These are phyloP conservation scores for Deinandra increscens DNA, from an alignment of 129 eudicot species.

Conservation along the genomic window DNA sequence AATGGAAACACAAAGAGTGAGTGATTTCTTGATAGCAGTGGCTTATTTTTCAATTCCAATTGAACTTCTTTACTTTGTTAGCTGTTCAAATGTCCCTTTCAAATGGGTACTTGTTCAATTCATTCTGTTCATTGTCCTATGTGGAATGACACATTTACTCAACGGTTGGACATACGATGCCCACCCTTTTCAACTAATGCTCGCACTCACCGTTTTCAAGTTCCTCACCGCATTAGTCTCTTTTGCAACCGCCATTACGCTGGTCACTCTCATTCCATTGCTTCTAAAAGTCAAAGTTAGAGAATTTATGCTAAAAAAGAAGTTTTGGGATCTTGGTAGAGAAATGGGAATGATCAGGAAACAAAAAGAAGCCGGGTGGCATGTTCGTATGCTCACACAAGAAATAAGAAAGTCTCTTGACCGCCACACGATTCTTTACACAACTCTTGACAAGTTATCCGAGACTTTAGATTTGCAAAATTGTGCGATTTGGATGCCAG, in stretches of 20 bases:
- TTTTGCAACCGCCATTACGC: conserved; percentile 78
- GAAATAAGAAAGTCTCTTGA: conserved; percentile 78
- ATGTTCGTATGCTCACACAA: conserved; percentile 85
- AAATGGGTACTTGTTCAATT: conserved; percentile 90
- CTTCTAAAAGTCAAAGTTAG: conserved; percentile 77
- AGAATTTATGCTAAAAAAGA: conserved; percentile 70
- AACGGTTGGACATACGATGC: conserved; percentile 84
- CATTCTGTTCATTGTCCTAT: conserved; percentile 76
- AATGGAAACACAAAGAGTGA: conserved; percentile 60
- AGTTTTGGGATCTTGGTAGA: conserved; percentile 74
- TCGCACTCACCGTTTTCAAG: conserved; percentile 75
- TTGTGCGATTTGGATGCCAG: conserved; percentile 86
- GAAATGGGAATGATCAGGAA: conserved; percentile 75
- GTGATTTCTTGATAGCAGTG: conserved; percentile 84
- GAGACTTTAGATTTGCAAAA: conserved; percentile 66
- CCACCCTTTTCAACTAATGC: conserved; percentile 71
- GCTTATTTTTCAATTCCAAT: conserved; percentile 90
- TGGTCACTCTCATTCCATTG: conserved; percentile 65
- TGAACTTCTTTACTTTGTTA: conserved; percentile 77
- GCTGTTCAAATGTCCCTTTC: conserved; percentile 78
- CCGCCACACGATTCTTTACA: conserved; percentile 72
- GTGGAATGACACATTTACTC: conserved; percentile 90
- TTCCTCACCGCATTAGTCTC: conserved; percentile 83
- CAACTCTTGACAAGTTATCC: conserved; percentile 75
- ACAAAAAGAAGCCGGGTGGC: conserved; percentile 71